Evolutionary conservation across 2,329 filamentous ascomycete genomes (phyloP).

Genomic region (Penicillium sp.): DNA sequence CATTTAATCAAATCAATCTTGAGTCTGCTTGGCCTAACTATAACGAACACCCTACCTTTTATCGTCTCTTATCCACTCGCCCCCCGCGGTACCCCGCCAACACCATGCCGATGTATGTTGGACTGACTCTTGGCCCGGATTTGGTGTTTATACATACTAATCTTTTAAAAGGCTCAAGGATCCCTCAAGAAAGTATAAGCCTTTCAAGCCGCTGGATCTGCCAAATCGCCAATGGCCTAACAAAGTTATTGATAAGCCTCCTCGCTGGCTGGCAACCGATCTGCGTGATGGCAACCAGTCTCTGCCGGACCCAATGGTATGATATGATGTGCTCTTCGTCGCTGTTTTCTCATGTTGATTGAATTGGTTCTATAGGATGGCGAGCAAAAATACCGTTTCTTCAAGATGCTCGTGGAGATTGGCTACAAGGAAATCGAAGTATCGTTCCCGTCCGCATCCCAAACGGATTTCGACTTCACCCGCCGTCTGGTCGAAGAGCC

Average conservation of each 20-base stretch:
- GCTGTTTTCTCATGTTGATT: background rate
- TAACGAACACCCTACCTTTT: background rate
- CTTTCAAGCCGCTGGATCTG: constrained; percentile 48
- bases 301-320: constrained; percentile 86
- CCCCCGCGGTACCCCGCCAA: constrained; percentile 27
- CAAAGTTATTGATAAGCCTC: constrained; percentile 77
- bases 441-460: constrained; percentile 89
- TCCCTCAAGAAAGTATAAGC: constrained; percentile 49
- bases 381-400: constrained; percentile 92
- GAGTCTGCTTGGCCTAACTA: constrained; percentile 4
- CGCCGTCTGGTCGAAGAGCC: constrained; percentile 81
- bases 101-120: constrained; percentile 40
- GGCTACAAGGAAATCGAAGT: constrained; percentile 99
- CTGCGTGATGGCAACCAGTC: constrained; percentile 92
- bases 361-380: constrained; percentile 61
- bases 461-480: constrained; percentile 96
- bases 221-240: constrained; percentile 70
- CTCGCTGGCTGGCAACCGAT: constrained; percentile 86
- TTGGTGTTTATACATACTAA: constrained; percentile 7
- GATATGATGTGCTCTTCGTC: constrained; percentile 21
- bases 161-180: constrained; percentile 44
- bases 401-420: constrained; percentile 86
- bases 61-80: constrained; percentile 18
- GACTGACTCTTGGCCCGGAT: background rate
- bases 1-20: background rate